Evolutionary conservation across 2,329 filamentous ascomycete genomes (phyloP).

Genomic region (Pseudogymnoascus sp.): DNA sequence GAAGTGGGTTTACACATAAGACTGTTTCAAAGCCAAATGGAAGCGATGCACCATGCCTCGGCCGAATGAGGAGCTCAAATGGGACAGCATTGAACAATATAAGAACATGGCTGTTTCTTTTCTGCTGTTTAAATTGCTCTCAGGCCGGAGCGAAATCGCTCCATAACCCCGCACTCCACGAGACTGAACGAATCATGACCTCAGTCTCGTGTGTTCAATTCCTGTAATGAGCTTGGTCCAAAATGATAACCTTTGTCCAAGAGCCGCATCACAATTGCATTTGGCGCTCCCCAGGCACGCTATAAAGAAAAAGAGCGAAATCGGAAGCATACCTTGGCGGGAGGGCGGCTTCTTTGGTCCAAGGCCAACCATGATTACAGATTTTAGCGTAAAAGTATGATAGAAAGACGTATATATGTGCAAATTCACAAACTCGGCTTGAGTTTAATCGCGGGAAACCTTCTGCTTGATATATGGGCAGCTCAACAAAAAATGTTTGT

Average conservation of each 20-base stretch:
- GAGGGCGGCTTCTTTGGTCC: conserved; percentile 57
- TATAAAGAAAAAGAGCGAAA: conserved; percentile 2
- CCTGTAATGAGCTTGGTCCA: neutral
- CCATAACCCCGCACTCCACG: neutral
- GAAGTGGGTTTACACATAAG: neutral
- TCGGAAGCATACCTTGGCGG: conserved; percentile 54
- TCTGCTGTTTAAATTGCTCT: neutral
- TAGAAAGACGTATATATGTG: neutral
- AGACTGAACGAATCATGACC: neutral
- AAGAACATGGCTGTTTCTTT: neutral
- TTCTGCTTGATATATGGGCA: conserved; percentile 5
- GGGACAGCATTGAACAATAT: neutral
- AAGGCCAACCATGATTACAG: conserved; percentile 50
- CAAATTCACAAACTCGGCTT: neutral
- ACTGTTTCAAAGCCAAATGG: neutral
- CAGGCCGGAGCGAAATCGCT: neutral
- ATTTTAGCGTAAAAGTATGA: conserved; percentile 9
- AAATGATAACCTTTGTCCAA: neutral
- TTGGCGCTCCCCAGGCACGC: neutral
- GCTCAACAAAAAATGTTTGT: conserved; percentile 2
- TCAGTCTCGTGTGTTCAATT: neutral
- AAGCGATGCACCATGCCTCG: neutral
- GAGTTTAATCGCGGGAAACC: neutral
- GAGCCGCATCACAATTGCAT: neutral
- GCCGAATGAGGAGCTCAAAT: neutral